A percentile compares a stretch with the other conserved stretches of the same genome.
Evolutionary conservation across 2,329 filamentous ascomycete species (phyloP).

Genomic region (Celoporthe dispersa): DNA sequence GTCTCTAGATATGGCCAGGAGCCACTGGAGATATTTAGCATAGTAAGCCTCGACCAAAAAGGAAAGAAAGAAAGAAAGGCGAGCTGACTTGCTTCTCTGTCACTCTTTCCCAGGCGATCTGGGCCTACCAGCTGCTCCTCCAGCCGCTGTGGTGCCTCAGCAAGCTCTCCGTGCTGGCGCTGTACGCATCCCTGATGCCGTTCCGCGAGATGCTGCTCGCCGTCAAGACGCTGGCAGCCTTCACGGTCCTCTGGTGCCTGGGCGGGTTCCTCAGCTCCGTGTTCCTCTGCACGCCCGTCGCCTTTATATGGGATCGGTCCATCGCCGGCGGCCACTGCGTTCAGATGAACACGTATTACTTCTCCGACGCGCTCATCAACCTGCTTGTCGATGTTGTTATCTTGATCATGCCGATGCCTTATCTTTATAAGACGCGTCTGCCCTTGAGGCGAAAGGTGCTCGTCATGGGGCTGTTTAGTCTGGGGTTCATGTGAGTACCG

Average conservation of each 20-base stretch:
- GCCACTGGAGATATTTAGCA: background rate
- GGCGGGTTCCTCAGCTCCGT: background rate
- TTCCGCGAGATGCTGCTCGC: background rate
- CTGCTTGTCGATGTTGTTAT: background rate
- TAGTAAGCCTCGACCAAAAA: background rate
- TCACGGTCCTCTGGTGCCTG: background rate
- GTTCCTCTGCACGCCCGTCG: background rate
- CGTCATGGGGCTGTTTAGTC: background rate
- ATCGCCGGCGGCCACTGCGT: background rate
- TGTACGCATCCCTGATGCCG: background rate
- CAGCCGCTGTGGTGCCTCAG: background rate
- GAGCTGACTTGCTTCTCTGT: background rate
- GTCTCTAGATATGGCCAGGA: background rate
- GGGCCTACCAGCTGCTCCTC: background rate
- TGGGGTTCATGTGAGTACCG: background rate
- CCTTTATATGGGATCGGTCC: background rate
- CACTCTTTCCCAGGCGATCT: background rate
- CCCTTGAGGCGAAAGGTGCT: background rate
- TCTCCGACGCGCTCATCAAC: background rate
- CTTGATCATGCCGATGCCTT: background rate
- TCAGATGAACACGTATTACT: background rate
- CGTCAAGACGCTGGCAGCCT: background rate
- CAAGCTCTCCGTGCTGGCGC: constrained; percentile 3
- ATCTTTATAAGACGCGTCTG: background rate
- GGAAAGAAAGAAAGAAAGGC: background rate